Base-by-base conservation (phyloP, 768 basidiomycete species). In the Hypsizygus marmoreus region DNA sequence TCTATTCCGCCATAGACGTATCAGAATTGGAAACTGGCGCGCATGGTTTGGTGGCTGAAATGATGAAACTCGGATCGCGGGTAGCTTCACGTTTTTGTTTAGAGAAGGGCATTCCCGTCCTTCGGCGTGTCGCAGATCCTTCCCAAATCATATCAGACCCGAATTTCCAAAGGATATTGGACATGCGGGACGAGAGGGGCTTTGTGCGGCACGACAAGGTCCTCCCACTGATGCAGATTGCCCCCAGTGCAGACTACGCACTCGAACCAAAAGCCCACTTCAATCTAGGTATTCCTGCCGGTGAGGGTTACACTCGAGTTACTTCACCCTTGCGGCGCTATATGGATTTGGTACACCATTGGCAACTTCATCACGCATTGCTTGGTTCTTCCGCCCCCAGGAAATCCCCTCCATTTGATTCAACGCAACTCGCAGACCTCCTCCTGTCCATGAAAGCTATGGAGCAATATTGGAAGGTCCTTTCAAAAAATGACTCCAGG, bases 321-420 rank as follows among this genome's bases (percentile, higher is more conserved):
- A 97, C 97, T 7, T 91, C 88, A 4, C 97, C 97, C 0, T 69
- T 99, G 33, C 79, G 97, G 31, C 82, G 97, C 33, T 97, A 82
- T 64, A 66, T 69, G 26, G 97, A 99, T 64, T 63, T 97, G 45
- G 63, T 94, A 10, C 69, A 72, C 8, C 97, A 98, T 67, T 99
- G 94, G 92, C 95, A 98, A 63, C 81, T 99, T 66, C 95, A 97
- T 59, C 71, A 84, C 39, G 79, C 78, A 4, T 65, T 98, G 9
- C 67, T 87, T 6, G 64, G 71, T 12, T 51, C 63, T 2, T 56
- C 63, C 4, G 65, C 71, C 0, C 43, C 60, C 11, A 44, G 50
- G 5, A 14, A 22, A 30, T 57, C 61, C 2, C 68, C 74, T 3
- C 62, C 73, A 3, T 84, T 88, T 56, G 68, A 69, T 23, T 37